These are phyloP conservation scores for Gyrodon lividus DNA, from an alignment of 768 basidiomycete genomes.

Conservation along the genomic window DNA sequence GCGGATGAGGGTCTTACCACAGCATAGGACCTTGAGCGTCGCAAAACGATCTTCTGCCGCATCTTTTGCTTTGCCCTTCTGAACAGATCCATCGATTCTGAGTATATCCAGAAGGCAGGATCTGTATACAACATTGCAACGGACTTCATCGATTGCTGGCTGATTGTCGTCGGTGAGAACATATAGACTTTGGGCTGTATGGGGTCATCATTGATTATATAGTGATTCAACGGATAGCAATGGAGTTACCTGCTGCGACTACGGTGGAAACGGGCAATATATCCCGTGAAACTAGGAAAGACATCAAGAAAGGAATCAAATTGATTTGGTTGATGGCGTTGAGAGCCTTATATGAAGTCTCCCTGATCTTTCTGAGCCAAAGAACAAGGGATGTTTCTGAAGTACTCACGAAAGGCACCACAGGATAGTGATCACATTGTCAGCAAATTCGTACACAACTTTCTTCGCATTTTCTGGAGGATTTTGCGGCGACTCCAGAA, in stretches of 20 bases:
- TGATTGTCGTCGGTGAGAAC: slow-evolving; percentile 90
- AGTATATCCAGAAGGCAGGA: slow-evolving; percentile 66
- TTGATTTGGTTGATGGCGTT: slow-evolving; percentile 75
- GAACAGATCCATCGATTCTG: slow-evolving; percentile 32
- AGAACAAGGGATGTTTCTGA: not conserved
- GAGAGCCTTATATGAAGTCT: slow-evolving; percentile 88
- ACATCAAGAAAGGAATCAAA: slow-evolving; percentile 82
- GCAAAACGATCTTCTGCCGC: slow-evolving; percentile 46
- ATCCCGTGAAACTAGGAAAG: slow-evolving; percentile 75
- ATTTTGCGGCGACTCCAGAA: slow-evolving; percentile 57
- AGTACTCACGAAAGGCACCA: slow-evolving; percentile 93
- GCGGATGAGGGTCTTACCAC: slow-evolving; percentile 48
- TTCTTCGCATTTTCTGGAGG: slow-evolving; percentile 69
- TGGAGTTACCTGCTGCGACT: slow-evolving; percentile 69
- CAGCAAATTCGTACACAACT: slow-evolving; percentile 83
- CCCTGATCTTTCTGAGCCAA: slow-evolving; percentile 45
- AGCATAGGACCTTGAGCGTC: slow-evolving; percentile 63
- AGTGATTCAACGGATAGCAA: not conserved
- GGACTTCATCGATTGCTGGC: slow-evolving; percentile 66
- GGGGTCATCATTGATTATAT: not conserved
- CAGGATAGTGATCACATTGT: slow-evolving; percentile 87
- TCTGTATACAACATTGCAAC: slow-evolving; percentile 57
- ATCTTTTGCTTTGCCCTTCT: slow-evolving; percentile 43
- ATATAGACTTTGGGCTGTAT: slow-evolving; percentile 84
- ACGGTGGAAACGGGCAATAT: slow-evolving; percentile 70